Percentiles rank a stretch among this genome's conserved stretches.
phyloP scores from a whole-genome alignment of 2,329 filamentous ascomycete species.

The Seiridium unicorne region DNA sequence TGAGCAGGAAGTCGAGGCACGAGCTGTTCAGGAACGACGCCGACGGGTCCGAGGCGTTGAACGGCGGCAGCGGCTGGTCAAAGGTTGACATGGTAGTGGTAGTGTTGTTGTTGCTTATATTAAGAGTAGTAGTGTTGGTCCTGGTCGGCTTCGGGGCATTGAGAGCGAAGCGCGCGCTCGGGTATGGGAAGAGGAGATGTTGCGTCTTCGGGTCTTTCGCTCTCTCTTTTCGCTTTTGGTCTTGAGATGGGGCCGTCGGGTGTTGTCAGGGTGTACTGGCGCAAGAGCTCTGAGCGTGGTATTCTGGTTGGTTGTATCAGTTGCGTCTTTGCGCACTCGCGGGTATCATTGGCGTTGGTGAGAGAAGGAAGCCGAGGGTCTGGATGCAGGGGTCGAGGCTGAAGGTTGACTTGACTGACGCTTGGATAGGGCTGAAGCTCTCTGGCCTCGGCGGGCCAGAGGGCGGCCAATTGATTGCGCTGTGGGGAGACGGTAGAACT shows the following conservation, averaged over 20 bases:
- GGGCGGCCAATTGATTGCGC: conserved; percentile 9
- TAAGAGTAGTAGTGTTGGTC: no score
- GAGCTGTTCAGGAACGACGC: conserved; percentile 79
- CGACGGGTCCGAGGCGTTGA: conserved; percentile 70
- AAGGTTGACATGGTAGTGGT: conserved; percentile 60
- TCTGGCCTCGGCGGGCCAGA: neutral
- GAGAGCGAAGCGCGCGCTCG: no score
- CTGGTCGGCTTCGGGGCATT: no score
- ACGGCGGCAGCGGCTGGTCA: conserved; percentile 66
- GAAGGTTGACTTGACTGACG: neutral
- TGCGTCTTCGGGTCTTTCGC: conserved; percentile 8
- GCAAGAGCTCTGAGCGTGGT: no score
- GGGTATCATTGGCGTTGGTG: no score
- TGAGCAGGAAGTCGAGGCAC: conserved; percentile 90
- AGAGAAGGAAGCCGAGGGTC: no score
- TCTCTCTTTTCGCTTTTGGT: neutral
- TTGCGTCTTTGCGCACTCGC: no score
- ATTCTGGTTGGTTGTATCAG: no score
- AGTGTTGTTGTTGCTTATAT: no score
- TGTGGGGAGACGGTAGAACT: conserved; percentile 9
- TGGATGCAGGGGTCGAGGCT: neutral
- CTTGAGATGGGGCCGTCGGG: neutral
- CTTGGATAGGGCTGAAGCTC: neutral
- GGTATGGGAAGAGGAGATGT: no score
- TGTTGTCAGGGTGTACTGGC: neutral